Base-by-base conservation (phyloP, 2,329 filamentous ascomycete species). In the Dactylellina leptospora region DNA sequence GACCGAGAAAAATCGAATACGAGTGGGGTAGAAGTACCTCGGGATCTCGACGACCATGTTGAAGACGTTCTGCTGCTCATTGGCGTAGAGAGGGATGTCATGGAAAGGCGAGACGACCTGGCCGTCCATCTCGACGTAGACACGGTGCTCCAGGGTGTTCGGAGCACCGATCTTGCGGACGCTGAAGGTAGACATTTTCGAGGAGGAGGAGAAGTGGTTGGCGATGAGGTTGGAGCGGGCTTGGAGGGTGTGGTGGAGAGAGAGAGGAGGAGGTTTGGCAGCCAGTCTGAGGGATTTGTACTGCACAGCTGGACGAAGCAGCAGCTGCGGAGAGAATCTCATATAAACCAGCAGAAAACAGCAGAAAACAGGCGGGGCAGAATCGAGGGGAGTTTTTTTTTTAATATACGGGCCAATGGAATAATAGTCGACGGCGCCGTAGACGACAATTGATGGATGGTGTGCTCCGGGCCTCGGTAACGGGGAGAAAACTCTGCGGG, bases 11-110 rank as follows among this genome's bases (percentile, higher is more conserved):
- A 22, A 28, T 51, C 13, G 13, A 36, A 28, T 38, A 28, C 1
- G 55, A 1, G 20, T 20, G 40, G 27, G 36, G 13, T 23, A 60
- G 20, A n/a, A 9, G 10, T 47, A 72, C 68, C 68, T 72, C 79
- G 95, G 95, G 79, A 99, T 97, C 89, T 99, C 95, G 78, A 99
- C 95, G 76, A 99, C 82, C 95, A 99, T 99, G 89, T 99, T 99
- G 80, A 99, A 87, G 81, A 97, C 84, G 78, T 90, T 96, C 86
- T 96, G 88, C 85, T 96, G 74, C 51, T 77, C 75, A 71, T 99
- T 96, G 88, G 93, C 93, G 81, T 92, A 99, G 78, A 99, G 91
- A 74, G 95, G 95, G 77, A 99, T 92, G 81, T 99, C 95, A 85
- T 99, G 95, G 88, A 97, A 99, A 77, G 93, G 90, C 75, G 93